Evolutionary conservation across 1,284 basidiomycete species (phyloP).

Genomic region (Trichosporon sp.): DNA sequence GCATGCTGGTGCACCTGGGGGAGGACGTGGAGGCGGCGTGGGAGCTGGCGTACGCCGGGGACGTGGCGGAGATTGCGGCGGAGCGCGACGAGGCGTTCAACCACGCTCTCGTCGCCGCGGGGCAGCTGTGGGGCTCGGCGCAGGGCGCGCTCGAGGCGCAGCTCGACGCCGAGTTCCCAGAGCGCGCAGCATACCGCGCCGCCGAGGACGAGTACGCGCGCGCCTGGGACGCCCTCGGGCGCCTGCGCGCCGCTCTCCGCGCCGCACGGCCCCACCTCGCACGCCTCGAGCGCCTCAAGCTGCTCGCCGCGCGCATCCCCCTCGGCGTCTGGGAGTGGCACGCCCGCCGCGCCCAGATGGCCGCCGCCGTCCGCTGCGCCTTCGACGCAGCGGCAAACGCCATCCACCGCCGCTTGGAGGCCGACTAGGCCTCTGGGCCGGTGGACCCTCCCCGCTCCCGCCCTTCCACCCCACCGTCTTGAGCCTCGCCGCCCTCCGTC

Average conservation of each 20-base stretch:
- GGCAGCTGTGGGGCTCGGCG: too few relatives aligned
- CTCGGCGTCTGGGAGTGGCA: not conserved
- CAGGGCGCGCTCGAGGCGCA: too few relatives aligned
- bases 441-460: too few relatives aligned
- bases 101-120: too few relatives aligned
- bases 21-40: not conserved
- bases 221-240: not conserved
- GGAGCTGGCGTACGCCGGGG: too few relatives aligned
- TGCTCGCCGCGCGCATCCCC: not conserved
- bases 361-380: too few relatives aligned
- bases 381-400: not conserved
- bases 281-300: not conserved
- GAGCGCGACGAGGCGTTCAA: not conserved
- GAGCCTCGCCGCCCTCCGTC: too few relatives aligned
- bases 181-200: not conserved
- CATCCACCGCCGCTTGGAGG: too few relatives aligned
- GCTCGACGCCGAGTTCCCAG: not conserved
- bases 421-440: too few relatives aligned
- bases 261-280: not conserved
- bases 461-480: too few relatives aligned
- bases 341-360: not conserved
- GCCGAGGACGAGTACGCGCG: not conserved
- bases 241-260: not conserved
- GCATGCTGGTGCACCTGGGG: too few relatives aligned
- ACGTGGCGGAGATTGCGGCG: not conserved